These are phyloP conservation scores for Typha latifolia DNA, from an alignment of 176 grass and related monocot species.

Conservation along the genomic window DNA sequence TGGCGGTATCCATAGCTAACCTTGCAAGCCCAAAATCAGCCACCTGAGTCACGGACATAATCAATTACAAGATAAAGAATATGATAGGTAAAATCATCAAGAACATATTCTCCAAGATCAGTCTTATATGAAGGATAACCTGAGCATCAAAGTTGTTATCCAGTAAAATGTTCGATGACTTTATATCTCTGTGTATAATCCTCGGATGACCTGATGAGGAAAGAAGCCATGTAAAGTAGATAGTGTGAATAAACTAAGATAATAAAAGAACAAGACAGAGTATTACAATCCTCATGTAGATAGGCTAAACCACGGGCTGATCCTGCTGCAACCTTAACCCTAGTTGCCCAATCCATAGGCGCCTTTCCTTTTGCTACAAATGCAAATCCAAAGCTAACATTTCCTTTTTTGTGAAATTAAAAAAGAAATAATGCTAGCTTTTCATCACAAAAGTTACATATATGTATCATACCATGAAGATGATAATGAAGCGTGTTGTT, in stretches of 20 bases:
- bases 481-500: constrained; percentile 84
- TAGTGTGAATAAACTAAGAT: background rate
- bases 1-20: constrained; percentile 53
- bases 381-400: background rate
- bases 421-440: background rate
- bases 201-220: constrained; percentile 58
- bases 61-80: background rate
- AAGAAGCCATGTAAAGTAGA: background rate
- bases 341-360: constrained; percentile 66
- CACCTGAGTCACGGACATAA: constrained; percentile 25
- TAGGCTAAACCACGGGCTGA: constrained; percentile 70
- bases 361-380: constrained; percentile 42
- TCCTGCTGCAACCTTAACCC: constrained; percentile 78
- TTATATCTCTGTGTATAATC: constrained; percentile 98
- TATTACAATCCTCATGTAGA: constrained; percentile 90
- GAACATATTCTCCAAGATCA: background rate
- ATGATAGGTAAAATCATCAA: background rate
- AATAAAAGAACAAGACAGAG: background rate
- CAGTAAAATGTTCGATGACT: constrained; percentile 85
- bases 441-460: background rate
- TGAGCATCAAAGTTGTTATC: constrained; percentile 86
- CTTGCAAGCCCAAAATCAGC: constrained; percentile 79
- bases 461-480: constrained; percentile 54
- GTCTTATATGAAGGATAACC: constrained; percentile 27
- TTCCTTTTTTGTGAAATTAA: background rate